A percentile compares a stretch with the other conserved stretches of the same genome.
These are phyloP conservation scores for Vitis hybrid DNA, from an alignment of 177 flowering plant species.

Conservation along the genomic window DNA sequence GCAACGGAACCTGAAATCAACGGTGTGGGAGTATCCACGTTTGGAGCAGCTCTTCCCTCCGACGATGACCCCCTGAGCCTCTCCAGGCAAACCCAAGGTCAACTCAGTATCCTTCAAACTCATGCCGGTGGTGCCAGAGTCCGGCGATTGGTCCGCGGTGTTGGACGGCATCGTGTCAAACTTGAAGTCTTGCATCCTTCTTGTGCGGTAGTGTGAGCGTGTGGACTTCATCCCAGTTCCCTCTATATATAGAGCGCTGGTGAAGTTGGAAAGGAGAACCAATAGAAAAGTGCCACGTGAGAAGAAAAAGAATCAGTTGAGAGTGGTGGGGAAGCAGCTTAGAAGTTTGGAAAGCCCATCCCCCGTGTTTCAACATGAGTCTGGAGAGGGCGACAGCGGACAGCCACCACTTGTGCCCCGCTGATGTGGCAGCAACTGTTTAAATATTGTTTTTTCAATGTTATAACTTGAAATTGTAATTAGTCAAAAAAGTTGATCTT, in stretches of 20 bases:
- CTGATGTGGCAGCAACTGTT: neutral
- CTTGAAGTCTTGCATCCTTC: neutral
- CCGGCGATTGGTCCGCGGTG: neutral
- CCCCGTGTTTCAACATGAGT: too few relatives aligned
- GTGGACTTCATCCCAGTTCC: neutral
- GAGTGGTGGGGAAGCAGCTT: neutral
- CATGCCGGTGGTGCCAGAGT: conserved; percentile 4
- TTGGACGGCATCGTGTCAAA: neutral
- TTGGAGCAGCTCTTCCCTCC: conserved; percentile 1
- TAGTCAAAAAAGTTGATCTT: too few relatives aligned
- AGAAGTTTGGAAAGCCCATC: neutral
- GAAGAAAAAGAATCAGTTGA: neutral
- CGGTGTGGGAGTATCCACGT: conserved; percentile 13
- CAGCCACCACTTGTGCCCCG: too few relatives aligned
- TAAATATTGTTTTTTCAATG: too few relatives aligned
- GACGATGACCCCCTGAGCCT: neutral
- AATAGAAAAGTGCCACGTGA: neutral
- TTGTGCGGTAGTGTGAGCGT: too few relatives aligned
- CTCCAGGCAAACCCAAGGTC: conserved; percentile 4
- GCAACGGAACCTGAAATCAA: conserved; percentile 3
- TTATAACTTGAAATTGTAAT: too few relatives aligned
- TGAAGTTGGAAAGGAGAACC: neutral
- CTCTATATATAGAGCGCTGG: neutral
- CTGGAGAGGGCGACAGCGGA: too few relatives aligned
- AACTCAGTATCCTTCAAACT: conserved; percentile 1